Evolutionary conservation across 2,329 filamentous ascomycete genomes (phyloP), one percentile per base, ranked within the genome.

Genomic region (Fusarium buxicola): DNA sequence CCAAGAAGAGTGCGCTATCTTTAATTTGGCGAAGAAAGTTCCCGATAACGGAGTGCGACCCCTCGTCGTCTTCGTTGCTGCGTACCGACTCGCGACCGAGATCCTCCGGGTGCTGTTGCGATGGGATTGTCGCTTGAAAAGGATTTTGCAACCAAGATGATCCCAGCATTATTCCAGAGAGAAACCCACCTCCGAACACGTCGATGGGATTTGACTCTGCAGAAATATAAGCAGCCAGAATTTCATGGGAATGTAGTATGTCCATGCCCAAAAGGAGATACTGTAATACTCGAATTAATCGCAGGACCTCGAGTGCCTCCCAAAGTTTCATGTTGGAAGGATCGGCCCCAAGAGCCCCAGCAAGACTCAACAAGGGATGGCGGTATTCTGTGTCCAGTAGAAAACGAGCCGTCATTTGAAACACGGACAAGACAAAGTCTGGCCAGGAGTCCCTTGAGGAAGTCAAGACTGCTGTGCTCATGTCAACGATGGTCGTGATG

Each of bases 301-400:
- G 28, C 7, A 39, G 16, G 10, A 9, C 28, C 2, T 21, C 9
- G 0, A 34, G n/a, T 7, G 9, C 30, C 10, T 46, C 39, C 44
- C 32, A 45, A 7, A 18, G 2, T 13, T 51, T 2, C 2, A 8
- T 1, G 3, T 35, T 1, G 3, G 5, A 4, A 8, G 32, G 8
- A 1, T 51, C 24, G 1, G 39, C 45, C 4, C 53, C 56, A 3
- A 59, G 13, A 13, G 7, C 24, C 7, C 21, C 25, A 1, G 28
- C 3, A 1, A 59, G 45, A 6, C 28, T 9, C 12, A 44, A 13
- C 11, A 59, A 10, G 4, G 45, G 53, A 12, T 59, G 53, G 0
- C 3, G 1, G 7, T 12, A 13, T 3, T 6, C 3, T 2, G 12
- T 12, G 1, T 25, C 3, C 10, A 10, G 2, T 11, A 9, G 1